Conservation (phyloP, 148 eudicot genomes). For the Agrostemma githago region DNA sequence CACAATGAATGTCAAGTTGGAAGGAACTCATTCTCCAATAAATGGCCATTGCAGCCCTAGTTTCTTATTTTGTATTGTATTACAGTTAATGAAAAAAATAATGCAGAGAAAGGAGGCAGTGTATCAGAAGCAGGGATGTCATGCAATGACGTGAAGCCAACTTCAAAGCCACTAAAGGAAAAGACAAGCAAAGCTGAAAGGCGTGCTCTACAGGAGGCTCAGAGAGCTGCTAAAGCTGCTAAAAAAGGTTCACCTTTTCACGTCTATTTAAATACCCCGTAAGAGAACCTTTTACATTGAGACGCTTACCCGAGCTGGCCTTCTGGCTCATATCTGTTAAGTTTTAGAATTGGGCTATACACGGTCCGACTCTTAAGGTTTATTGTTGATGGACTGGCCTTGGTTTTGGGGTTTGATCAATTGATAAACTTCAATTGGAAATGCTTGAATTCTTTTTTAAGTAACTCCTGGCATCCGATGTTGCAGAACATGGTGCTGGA, state of each 20-base stretch:
- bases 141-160: constrained; percentile 27
- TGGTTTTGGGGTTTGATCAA: not conserved
- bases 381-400: not conserved
- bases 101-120: constrained; percentile 36
- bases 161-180: constrained; percentile 52
- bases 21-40: not conserved
- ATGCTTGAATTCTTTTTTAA: constrained; percentile 2
- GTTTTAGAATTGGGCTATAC: not conserved
- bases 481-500: constrained; percentile 35
- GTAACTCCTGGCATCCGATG: constrained; percentile 1
- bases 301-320: not conserved
- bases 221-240: constrained; percentile 85
- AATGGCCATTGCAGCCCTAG: constrained; percentile 2
- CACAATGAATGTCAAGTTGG: not conserved
- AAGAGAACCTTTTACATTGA: not conserved
- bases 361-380: too few relatives aligned
- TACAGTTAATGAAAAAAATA: constrained; percentile 23
- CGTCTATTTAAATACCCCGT: not conserved
- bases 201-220: constrained; percentile 88
- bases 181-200: constrained; percentile 86
- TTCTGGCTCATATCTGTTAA: not conserved
- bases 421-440: not conserved
- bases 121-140: constrained; percentile 21
- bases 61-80: constrained; percentile 6
- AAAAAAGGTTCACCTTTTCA: constrained; percentile 36